These are phyloP conservation scores for Aquilaria yunnanensis DNA, from an alignment of 345 rosid species.

Conservation along the genomic window DNA sequence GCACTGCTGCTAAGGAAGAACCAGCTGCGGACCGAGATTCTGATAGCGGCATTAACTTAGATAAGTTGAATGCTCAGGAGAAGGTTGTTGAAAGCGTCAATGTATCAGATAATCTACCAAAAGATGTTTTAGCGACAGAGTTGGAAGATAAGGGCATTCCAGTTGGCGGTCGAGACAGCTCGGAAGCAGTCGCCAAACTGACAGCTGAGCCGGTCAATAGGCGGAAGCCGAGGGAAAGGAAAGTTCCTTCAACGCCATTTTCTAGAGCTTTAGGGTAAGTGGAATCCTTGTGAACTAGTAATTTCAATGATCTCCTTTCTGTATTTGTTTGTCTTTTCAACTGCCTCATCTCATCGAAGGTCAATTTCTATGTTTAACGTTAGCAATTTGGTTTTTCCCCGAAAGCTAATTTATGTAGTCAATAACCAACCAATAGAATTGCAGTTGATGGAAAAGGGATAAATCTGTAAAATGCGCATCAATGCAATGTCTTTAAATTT, in stretches of 20 bases:
- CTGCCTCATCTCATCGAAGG: no score
- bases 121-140: constrained; percentile 16
- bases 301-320: neutral
- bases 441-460: no score
- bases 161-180: constrained; percentile 12
- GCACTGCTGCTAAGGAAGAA: constrained; percentile 11
- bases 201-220: constrained; percentile 35
- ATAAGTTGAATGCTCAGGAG: constrained; percentile 6
- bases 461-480: no score
- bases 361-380: no score
- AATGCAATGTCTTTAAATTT: neutral
- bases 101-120: constrained; percentile 1
- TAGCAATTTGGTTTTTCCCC: no score
- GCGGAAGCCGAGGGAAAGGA: constrained; percentile 79
- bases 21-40: neutral
- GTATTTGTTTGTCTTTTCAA: no score
- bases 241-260: constrained; percentile 88
- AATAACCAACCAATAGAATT: no score
- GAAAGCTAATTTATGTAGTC: no score
- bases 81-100: constrained; percentile 4
- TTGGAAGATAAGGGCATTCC: constrained; percentile 16
- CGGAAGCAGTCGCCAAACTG: constrained; percentile 11
- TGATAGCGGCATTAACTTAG: neutral
- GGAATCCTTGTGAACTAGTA: neutral
- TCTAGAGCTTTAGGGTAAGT: constrained; percentile 84